Conservation (phyloP, 768 basidiomycete species). For the Kwoniella heveanensis region DNA sequence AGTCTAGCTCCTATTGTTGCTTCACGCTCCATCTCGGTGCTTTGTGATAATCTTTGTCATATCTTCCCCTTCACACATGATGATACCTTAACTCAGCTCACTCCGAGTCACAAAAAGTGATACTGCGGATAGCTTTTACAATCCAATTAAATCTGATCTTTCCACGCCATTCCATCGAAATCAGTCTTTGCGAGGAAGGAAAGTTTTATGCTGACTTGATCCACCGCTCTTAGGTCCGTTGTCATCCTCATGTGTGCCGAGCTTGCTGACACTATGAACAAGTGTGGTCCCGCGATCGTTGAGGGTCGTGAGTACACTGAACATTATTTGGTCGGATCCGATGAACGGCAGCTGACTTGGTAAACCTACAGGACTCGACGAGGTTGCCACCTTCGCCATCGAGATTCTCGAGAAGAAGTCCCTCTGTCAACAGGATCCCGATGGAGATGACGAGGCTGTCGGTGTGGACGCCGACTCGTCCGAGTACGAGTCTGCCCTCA, state of each 20-base stretch:
- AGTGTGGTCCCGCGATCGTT: constrained; percentile 83
- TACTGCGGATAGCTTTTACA: constrained; percentile 60
- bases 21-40: no score
- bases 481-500: constrained; percentile 93
- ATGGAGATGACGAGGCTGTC: constrained; percentile 77
- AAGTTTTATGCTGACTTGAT: constrained; percentile 18
- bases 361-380: constrained; percentile 62
- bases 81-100: constrained; percentile 72
- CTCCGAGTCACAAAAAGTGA: constrained; percentile 65
- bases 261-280: constrained; percentile 87
- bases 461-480: constrained; percentile 70
- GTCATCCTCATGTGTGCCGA: constrained; percentile 83
- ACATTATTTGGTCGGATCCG: background rate
- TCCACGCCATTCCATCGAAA: background rate
- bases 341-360: constrained; percentile 2
- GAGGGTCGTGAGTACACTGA: constrained; percentile 68
- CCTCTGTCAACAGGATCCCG: constrained; percentile 93
- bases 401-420: constrained; percentile 92
- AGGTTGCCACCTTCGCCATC: constrained; percentile 75
- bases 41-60: no score
- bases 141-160: constrained; percentile 55
- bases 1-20: constrained; percentile 56
- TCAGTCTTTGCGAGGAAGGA: no score
- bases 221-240: constrained; percentile 58
- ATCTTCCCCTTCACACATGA: constrained; percentile 53